Evolutionary conservation across 2,329 filamentous ascomycete species (phyloP).

Genomic region (Arthrobotrys entomopaga): DNA sequence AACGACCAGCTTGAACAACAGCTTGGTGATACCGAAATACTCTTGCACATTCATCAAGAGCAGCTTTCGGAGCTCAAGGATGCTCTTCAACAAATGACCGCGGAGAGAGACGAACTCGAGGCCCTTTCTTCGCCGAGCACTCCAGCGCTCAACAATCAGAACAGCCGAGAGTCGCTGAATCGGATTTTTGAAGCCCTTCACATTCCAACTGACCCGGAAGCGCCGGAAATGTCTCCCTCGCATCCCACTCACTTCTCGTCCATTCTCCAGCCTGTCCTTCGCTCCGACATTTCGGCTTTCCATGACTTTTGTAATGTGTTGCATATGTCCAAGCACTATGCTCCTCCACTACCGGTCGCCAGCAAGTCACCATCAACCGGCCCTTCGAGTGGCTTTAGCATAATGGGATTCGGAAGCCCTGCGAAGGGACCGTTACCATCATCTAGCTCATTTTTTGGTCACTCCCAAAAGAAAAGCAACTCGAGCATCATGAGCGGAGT

Average conservation of each 20-base stretch:
- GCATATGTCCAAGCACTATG: slow-evolving; percentile 72
- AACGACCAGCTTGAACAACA: slow-evolving; percentile 89
- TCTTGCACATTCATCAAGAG: slow-evolving; percentile 90
- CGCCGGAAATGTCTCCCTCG: slow-evolving; percentile 69
- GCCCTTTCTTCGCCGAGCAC: slow-evolving; percentile 79
- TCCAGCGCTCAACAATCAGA: slow-evolving; percentile 70
- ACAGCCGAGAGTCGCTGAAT: slow-evolving; percentile 67
- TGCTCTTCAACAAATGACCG: slow-evolving; percentile 87
- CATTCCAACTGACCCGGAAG: slow-evolving; percentile 65
- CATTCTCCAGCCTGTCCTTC: slow-evolving; percentile 82
- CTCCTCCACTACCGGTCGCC: slow-evolving; percentile 68
- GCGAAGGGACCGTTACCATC: slow-evolving; percentile 58
- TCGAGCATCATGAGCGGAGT: slow-evolving; percentile 72
- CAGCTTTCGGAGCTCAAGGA: slow-evolving; percentile 89
- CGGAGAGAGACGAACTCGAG: slow-evolving; percentile 76
- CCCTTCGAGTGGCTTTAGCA: slow-evolving; percentile 73
- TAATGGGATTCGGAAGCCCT: slow-evolving; percentile 66
- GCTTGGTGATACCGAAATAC: slow-evolving; percentile 82
- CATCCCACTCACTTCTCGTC: slow-evolving; percentile 80
- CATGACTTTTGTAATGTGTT: slow-evolving; percentile 86
- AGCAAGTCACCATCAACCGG: slow-evolving; percentile 74
- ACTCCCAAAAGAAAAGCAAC: slow-evolving; percentile 65
- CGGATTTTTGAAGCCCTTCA: slow-evolving; percentile 72
- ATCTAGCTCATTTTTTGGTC: slow-evolving; percentile 55
- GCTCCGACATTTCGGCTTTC: slow-evolving; percentile 81